These are phyloP conservation scores for Pharus latifolius DNA, from an alignment of 176 grass and related monocot genomes.

Conservation along the genomic window DNA sequence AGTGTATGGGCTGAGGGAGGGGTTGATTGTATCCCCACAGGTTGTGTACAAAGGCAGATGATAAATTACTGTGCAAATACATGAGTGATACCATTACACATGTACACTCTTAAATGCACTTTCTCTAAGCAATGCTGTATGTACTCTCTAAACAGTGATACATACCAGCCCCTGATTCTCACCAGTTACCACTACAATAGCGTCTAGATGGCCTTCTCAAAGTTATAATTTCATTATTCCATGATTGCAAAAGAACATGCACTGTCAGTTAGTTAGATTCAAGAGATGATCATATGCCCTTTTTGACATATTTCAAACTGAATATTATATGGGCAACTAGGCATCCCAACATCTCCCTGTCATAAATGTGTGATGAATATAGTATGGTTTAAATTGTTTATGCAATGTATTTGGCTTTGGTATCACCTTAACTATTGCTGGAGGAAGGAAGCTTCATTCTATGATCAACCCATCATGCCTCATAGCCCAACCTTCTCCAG, in stretches of 20 bases:
- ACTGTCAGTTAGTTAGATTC: background rate
- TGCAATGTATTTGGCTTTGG: conserved; percentile 40
- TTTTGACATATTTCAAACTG: conserved; percentile 2
- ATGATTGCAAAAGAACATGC: conserved; percentile 4
- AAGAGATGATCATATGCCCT: conserved; percentile 4
- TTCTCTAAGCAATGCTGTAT: background rate
- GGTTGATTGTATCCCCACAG: too few species aligned
- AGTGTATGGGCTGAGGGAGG: too few species aligned
- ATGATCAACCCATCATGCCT: conserved; percentile 37
- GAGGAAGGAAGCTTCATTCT: conserved; percentile 55
- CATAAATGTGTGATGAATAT: conserved; percentile 34
- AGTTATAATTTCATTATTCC: background rate
- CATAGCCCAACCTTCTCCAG: conserved; percentile 39
- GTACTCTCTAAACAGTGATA: background rate
- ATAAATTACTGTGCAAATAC: too few species aligned
- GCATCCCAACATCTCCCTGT: background rate
- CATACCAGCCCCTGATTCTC: background rate
- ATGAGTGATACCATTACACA: too few species aligned
- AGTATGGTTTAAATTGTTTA: conserved; percentile 22
- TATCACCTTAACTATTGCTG: conserved; percentile 31
- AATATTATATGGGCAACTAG: conserved; percentile 14
- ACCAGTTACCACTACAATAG: too few species aligned
- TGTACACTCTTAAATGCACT: too few species aligned
- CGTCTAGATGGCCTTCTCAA: background rate
- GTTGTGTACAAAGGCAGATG: too few species aligned